Conservation (phyloP, 1,284 basidiomycete genomes). For the Grifola frondosa region DNA sequence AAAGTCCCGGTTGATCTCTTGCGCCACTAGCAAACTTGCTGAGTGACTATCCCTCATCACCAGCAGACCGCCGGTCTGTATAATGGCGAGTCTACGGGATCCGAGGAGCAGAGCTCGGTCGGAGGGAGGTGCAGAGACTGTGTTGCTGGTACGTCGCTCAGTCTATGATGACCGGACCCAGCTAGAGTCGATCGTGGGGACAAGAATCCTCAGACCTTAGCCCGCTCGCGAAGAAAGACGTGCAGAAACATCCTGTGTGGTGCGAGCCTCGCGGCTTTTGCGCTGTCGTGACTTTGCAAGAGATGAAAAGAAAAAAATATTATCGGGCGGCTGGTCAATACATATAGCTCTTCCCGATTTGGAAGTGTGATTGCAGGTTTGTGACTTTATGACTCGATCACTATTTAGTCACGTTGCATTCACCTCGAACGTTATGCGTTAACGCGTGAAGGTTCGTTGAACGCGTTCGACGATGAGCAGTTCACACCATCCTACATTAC, state of each 20-base stretch:
- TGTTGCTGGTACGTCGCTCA: slow-evolving; percentile 12
- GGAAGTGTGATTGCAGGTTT: no score
- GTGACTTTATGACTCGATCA: no score
- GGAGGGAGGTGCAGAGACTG: neutral
- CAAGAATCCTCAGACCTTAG: slow-evolving; percentile 12
- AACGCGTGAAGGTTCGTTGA: no score
- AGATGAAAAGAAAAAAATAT: no score
- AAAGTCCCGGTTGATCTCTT: slow-evolving; percentile 1
- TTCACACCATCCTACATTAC: slow-evolving; percentile 25
- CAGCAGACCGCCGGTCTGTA: no score
- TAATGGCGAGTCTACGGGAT: no score
- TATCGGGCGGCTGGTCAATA: no score
- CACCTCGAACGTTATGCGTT: no score
- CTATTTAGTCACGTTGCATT: no score
- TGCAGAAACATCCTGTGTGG: slow-evolving; percentile 11
- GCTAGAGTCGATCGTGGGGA: slow-evolving; percentile 13
- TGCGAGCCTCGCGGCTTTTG: slow-evolving; percentile 19
- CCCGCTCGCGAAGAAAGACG: slow-evolving; percentile 14
- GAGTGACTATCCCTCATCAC: no score
- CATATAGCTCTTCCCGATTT: no score
- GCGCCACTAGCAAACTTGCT: neutral
- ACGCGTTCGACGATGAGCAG: slow-evolving; percentile 18
- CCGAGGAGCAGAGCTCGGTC: no score
- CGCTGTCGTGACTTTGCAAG: slow-evolving; percentile 8
- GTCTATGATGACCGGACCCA: slow-evolving; percentile 9